Conservation (phyloP, 345 rosid species). For the Hevea brasiliensis region DNA sequence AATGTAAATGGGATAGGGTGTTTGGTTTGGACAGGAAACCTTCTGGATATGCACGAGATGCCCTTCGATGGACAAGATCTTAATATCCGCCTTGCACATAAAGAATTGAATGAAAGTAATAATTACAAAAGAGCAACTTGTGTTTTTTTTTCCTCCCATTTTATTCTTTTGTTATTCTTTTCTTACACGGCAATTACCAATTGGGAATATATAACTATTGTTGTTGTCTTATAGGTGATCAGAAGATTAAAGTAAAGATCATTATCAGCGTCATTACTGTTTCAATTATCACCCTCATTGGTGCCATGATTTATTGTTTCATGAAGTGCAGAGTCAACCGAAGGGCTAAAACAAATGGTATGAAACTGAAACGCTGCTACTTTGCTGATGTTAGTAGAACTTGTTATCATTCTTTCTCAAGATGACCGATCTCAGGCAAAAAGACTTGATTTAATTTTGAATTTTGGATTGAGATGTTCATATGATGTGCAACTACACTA, state of each 20-base stretch:
- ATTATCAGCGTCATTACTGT: neutral
- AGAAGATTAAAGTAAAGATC: neutral
- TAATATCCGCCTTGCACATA: slow-evolving; percentile 11
- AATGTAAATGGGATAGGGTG: no score
- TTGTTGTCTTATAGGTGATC: slow-evolving; percentile 4
- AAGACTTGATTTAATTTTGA: no score
- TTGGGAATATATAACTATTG: neutral
- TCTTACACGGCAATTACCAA: neutral
- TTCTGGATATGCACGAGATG: slow-evolving; percentile 18
- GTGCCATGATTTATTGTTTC: slow-evolving; percentile 4
- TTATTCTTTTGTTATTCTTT: no score
- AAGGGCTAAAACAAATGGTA: neutral
- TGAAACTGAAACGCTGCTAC: neutral
- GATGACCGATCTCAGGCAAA: no score
- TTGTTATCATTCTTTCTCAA: no score
- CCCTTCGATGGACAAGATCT: slow-evolving; percentile 13
- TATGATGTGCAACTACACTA: neutral
- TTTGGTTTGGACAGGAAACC: no score
- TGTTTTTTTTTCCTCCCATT: no score
- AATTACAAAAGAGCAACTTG: neutral
- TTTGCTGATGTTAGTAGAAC: neutral
- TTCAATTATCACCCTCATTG: neutral
- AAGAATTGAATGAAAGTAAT: slow-evolving; percentile 13
- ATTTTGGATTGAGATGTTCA: neutral
- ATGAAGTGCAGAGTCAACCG: neutral